Evolutionary conservation across 2,329 filamentous ascomycete species (phyloP).

Genomic region (Colletotrichum sp.): DNA sequence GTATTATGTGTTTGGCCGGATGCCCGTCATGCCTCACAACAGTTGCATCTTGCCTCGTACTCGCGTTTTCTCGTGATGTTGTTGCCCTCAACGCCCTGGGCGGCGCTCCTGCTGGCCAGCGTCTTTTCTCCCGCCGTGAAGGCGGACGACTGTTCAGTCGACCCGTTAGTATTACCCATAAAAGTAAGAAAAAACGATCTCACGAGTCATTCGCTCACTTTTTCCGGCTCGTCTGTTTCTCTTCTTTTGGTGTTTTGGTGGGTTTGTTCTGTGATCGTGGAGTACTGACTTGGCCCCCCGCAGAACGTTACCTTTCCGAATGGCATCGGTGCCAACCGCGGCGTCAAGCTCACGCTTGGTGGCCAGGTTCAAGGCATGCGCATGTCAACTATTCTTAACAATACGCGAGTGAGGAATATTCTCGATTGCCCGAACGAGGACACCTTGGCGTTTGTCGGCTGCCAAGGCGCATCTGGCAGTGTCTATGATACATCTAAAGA

Average conservation of each 20-base stretch:
- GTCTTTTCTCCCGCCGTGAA: conserved; percentile 3
- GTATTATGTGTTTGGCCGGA: not conserved
- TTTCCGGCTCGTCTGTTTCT: not conserved
- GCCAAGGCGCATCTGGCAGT: conserved; percentile 18
- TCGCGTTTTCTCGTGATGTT: conserved; percentile 16
- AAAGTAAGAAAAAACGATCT: not conserved
- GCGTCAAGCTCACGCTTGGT: conserved; percentile 19
- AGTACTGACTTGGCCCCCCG: not conserved
- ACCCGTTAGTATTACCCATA: conserved; percentile 18
- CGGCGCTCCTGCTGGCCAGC: conserved; percentile 18
- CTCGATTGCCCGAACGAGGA: conserved; percentile 5
- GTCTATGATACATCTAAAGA: conserved; percentile 13
- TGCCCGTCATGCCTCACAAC: conserved; percentile 16
- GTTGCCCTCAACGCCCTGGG: conserved; percentile 10
- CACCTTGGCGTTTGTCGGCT: conserved; percentile 13
- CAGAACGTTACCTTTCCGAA: conserved; percentile 21
- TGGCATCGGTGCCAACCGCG: conserved; percentile 21
- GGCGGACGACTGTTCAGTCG: conserved; percentile 12
- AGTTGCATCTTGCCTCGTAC: not conserved
- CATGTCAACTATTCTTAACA: conserved; percentile 19
- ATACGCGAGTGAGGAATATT: conserved; percentile 18
- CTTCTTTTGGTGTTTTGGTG: not conserved
- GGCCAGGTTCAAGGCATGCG: conserved; percentile 20
- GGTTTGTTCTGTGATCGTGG: not conserved
- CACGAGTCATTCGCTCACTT: conserved; percentile 3